These are phyloP conservation scores for Ustilago xerochloae DNA, from an alignment of 1,284 basidiomycete genomes.

Conservation along the genomic window DNA sequence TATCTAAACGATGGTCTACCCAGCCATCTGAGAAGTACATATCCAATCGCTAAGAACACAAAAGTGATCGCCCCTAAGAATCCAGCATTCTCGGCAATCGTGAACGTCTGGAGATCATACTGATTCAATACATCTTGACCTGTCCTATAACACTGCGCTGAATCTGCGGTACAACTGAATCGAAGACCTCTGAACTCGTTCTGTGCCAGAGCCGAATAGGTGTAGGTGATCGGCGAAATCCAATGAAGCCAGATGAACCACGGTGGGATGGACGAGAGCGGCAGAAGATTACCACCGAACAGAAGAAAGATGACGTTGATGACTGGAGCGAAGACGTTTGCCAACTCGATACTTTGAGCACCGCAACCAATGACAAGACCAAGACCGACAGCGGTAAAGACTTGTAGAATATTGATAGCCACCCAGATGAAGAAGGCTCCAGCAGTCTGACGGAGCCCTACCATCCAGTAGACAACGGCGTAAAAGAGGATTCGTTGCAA, in stretches of 20 bases:
- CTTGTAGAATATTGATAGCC: constrained; percentile 45
- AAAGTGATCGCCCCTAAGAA: constrained; percentile 49
- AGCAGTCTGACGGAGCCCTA: constrained; percentile 37
- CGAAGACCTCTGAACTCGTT: constrained; percentile 45
- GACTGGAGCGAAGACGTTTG: constrained; percentile 54
- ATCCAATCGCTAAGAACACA: constrained; percentile 35
- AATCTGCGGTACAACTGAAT: constrained; percentile 34
- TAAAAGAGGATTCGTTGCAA: constrained; percentile 39
- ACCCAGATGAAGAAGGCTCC: constrained; percentile 51
- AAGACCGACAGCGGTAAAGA: constrained; percentile 28
- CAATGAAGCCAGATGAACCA: constrained; percentile 56
- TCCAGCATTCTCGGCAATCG: constrained; percentile 51
- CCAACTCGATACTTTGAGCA: constrained; percentile 38
- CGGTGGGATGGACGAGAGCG: constrained; percentile 44
- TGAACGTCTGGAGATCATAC: constrained; percentile 49
- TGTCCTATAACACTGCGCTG: constrained; percentile 45
- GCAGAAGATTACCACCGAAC: constrained; percentile 54
- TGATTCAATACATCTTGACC: constrained; percentile 52
- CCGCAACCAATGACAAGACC: constrained; percentile 50
- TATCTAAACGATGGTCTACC: constrained; percentile 33
- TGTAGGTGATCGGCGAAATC: constrained; percentile 58
- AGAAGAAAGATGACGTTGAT: constrained; percentile 58
- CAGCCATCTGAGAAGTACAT: constrained; percentile 36
- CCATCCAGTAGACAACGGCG: constrained; percentile 47
- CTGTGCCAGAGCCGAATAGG: constrained; percentile 45